Base-by-base conservation (phyloP, 768 basidiomycete genomes). In the Suillus subluteus region DNA sequence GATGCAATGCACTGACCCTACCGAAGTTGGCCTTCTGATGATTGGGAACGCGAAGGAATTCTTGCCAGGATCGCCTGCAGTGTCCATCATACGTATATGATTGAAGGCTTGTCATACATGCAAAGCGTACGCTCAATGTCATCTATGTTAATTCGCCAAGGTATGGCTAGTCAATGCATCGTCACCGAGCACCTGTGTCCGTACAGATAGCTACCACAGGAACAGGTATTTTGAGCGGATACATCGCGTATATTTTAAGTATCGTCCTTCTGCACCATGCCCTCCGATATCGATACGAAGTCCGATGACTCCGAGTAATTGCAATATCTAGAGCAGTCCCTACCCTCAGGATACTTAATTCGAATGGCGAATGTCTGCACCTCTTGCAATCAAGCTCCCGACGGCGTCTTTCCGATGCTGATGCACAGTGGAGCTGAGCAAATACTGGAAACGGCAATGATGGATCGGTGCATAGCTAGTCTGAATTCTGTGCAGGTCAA, bases 21-120 rank as follows among this genome's bases (percentile, higher is more conserved):
- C 68, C 59, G 21, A 71, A 95, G 93, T 95, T 68, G 94, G 94
- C 2, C 80, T 96, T 23, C 83, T 96, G 55, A 91, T 96, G 86
- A 86, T 91, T 26, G 81, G 89, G 71, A 76, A 81, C 48, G 90
- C 91, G n/a, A 74, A 71, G 12, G 88, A 89, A 43, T 91, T 92
- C 76, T 73, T 66, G 66, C 80, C 81, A 64, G 72, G 71, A 23
- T 55, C 68, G 18, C 81, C 82, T 1, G 72, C 74, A 26, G 58
- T 41, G 2, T 59, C 58, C 6, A 11, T 11, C 23, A 40, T 59
- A 40, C 58, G n/a, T 40, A 38, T 58, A 58, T 58, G 37, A 58
- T 58, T 55, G 18, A 55, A 32, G 18, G 30, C 30, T 55, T 15
- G 35, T 38, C n/a, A 58, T 58, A 15, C 58, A 8, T 40, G 9